phyloP scores from a whole-genome alignment of 768 basidiomycete genomes.

The Tylopilus sp. region DNA sequence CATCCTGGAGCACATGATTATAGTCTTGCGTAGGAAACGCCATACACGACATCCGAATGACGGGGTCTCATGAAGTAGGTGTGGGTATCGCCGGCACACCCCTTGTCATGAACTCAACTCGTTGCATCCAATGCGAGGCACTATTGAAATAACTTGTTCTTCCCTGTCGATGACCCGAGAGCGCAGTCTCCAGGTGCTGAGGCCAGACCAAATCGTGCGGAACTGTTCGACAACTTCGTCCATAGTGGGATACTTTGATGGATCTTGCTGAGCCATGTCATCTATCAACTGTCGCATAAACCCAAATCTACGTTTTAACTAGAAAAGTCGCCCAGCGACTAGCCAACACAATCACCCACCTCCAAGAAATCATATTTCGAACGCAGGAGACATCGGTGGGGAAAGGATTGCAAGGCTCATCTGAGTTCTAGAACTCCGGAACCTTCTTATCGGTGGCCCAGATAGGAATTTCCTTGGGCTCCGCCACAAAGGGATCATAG shows the following conservation, averaged over 20 bases:
- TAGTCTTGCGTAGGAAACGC: too few relatives aligned
- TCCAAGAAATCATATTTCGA: not conserved
- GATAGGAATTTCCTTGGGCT: too few relatives aligned
- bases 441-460: not conserved
- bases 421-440: not conserved
- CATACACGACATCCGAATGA: too few relatives aligned
- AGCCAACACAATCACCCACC: too few relatives aligned
- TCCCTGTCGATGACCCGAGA: not conserved
- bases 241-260: conserved; percentile 6
- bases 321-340: too few relatives aligned
- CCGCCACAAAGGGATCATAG: not conserved
- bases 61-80: too few relatives aligned
- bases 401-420: not conserved
- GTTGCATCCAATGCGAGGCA: not conserved
- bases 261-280: conserved; percentile 39
- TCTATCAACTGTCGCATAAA: conserved; percentile 34
- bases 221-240: not conserved
- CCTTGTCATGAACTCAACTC: not conserved
- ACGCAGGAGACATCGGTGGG: not conserved
- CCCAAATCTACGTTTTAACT: not conserved
- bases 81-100: not conserved
- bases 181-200: not conserved
- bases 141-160: not conserved
- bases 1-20: too few relatives aligned
- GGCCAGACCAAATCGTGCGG: not conserved